Percentiles rank a stretch among this genome's conserved stretches.
Evolutionary conservation across 2,329 filamentous ascomycete species (phyloP).

Genomic region (Leptographium wingfieldii): DNA sequence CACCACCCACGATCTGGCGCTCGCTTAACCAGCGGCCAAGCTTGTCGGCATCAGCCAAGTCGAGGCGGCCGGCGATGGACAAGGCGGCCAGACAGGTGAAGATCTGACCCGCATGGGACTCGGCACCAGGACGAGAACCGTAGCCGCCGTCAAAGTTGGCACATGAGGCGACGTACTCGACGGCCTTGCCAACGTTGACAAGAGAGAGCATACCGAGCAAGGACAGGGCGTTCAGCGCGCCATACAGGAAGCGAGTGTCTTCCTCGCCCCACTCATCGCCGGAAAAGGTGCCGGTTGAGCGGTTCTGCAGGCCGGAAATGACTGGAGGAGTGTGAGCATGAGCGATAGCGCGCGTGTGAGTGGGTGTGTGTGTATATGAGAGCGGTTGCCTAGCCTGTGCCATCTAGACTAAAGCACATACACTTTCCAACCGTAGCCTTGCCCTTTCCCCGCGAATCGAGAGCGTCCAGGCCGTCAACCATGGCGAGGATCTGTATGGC

Average conservation of each 20-base stretch:
- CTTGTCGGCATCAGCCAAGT: conserved; percentile 70
- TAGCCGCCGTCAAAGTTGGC: conserved; percentile 93
- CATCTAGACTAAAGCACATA: conserved; percentile 32
- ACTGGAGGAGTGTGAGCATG: conserved; percentile 28
- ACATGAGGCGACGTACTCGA: conserved; percentile 67
- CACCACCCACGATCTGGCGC: conserved; percentile 74
- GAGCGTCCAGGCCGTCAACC: conserved; percentile 69
- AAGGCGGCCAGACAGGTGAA: conserved; percentile 88
- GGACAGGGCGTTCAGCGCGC: conserved; percentile 78
- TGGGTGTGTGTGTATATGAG: not conserved
- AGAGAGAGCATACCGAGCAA: conserved; percentile 61
- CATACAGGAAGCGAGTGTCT: conserved; percentile 89
- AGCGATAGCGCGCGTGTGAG: not conserved
- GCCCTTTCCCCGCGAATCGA: conserved; percentile 59
- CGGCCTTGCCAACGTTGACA: conserved; percentile 68
- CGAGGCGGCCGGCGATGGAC: conserved; percentile 68
- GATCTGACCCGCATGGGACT: conserved; percentile 90
- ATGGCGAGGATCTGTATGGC: conserved; percentile 87
- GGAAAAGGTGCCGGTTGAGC: conserved; percentile 70
- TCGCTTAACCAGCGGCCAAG: conserved; percentile 87
- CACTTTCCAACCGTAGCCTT: conserved; percentile 66
- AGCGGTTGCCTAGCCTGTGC: not conserved
- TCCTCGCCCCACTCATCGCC: conserved; percentile 96
- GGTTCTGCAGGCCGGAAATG: conserved; percentile 72
- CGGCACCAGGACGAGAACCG: conserved; percentile 76